phyloP scores from a whole-genome alignment of 441 rosid species.

The Pelargonium fulgidum region DNA sequence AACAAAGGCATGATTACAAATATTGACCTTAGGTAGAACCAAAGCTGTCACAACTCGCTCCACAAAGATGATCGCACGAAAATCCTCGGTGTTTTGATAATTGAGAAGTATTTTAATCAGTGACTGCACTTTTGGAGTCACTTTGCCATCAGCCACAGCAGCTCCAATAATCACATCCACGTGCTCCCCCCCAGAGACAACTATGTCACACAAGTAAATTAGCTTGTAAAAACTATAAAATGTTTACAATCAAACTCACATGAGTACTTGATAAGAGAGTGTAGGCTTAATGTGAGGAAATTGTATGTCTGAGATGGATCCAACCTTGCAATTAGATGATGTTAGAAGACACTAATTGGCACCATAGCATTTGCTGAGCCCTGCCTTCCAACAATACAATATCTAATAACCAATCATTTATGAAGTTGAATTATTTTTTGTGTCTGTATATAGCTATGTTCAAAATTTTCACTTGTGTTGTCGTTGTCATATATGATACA shows the following conservation, averaged over 20 bases:
- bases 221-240: constrained; percentile 14
- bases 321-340: neutral
- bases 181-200: constrained; percentile 98
- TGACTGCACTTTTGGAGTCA: constrained; percentile 96
- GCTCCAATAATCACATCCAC: constrained; percentile 94
- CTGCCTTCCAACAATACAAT: neutral
- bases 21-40: constrained; percentile 91
- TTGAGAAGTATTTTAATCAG: constrained; percentile 74
- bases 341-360: neutral
- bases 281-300: neutral
- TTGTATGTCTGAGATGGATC: neutral
- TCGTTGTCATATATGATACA: neutral
- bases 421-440: neutral
- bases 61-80: constrained; percentile 97
- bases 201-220: constrained; percentile 36
- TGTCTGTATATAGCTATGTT: neutral
- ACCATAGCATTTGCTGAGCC: neutral
- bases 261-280: neutral
- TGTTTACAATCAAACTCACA: constrained; percentile 1
- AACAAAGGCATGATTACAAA: neutral
- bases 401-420: neutral
- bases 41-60: constrained; percentile 97
- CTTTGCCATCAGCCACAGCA: constrained; percentile 99
- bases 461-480: neutral
- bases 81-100: constrained; percentile 89